A percentile compares a stretch with the other conserved stretches of the same genome.
phyloP scores from a whole-genome alignment of 768 basidiomycete species.

The Pleurotus ostreatus region DNA sequence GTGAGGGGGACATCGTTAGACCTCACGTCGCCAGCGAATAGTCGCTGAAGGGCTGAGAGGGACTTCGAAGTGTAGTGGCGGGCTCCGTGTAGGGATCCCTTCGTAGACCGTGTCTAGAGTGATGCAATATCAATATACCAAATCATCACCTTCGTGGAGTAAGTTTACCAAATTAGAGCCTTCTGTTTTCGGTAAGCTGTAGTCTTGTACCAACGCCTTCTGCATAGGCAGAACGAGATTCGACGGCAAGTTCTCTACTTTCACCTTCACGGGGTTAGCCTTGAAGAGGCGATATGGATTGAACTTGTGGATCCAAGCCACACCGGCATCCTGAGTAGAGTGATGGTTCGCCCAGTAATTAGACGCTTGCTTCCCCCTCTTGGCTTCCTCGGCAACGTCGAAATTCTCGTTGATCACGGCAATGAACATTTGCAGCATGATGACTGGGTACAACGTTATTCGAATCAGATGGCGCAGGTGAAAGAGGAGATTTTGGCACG shows the following conservation, averaged over 20 bases:
- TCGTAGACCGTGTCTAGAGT: not conserved
- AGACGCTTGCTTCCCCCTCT: constrained; percentile 75
- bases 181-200: constrained; percentile 33
- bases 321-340: constrained; percentile 41
- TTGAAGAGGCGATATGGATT: constrained; percentile 89
- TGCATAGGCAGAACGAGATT: constrained; percentile 78
- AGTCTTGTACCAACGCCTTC: constrained; percentile 66
- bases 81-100: constrained; percentile 15
- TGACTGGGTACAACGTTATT: constrained; percentile 48
- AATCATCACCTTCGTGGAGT: no score
- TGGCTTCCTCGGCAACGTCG: constrained; percentile 85
- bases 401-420: constrained; percentile 98
- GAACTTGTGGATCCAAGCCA: constrained; percentile 65
- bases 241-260: constrained; percentile 67
- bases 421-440: constrained; percentile 93
- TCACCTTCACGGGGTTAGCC: constrained; percentile 67
- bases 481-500: constrained; percentile 2
- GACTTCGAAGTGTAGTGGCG: constrained; percentile 55
- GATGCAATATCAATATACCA: no score
- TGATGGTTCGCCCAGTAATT: constrained; percentile 55
- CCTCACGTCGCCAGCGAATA: constrained; percentile 57
- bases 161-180: constrained; percentile 27
- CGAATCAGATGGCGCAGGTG: not conserved
- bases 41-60: constrained; percentile 53
- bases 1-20: constrained; percentile 56